phyloP scores from a whole-genome alignment of 1,284 basidiomycete genomes.

The Sporisorium reilianum region DNA sequence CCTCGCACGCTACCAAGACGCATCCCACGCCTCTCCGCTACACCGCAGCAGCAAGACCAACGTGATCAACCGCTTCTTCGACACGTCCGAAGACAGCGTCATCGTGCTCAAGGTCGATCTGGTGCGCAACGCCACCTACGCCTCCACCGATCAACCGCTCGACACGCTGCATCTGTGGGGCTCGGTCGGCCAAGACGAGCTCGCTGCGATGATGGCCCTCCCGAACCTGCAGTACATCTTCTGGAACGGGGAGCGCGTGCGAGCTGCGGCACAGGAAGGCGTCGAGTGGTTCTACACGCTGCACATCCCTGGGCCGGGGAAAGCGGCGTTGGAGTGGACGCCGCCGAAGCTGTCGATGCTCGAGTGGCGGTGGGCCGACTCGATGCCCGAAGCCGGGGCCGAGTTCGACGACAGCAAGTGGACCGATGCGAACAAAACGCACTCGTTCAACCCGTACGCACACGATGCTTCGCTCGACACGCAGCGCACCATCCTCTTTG shows the following conservation, averaged over 20 bases:
- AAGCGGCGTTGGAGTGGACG: slow-evolving; percentile 13
- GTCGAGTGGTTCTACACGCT: slow-evolving; percentile 22
- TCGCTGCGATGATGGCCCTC: slow-evolving; percentile 18
- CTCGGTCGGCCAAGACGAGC: neutral
- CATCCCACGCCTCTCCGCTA: neutral
- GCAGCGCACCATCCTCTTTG: slow-evolving; percentile 72
- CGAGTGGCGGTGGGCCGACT: slow-evolving; percentile 79
- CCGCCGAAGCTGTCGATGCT: slow-evolving; percentile 22
- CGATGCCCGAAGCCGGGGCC: slow-evolving; percentile 76
- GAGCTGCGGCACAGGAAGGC: neutral
- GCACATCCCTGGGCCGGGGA: slow-evolving; percentile 18
- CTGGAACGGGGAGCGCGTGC: slow-evolving; percentile 34
- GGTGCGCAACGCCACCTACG: slow-evolving; percentile 46
- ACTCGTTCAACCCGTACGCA: slow-evolving; percentile 76
- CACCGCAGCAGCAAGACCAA: slow-evolving; percentile 2
- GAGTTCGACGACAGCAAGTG: slow-evolving; percentile 71
- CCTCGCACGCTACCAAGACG: slow-evolving; percentile 2
- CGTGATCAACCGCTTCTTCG: slow-evolving; percentile 33
- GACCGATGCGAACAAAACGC: slow-evolving; percentile 77
- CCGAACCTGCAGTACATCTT: slow-evolving; percentile 22
- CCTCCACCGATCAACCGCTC: slow-evolving; percentile 12
- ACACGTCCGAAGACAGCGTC: slow-evolving; percentile 22
- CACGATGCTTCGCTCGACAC: slow-evolving; percentile 76
- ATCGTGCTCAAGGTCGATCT: slow-evolving; percentile 32
- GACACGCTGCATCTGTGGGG: slow-evolving; percentile 43